These are phyloP conservation scores for Alternaria dauci DNA, from an alignment of 2,329 filamentous ascomycete species.

Conservation along the genomic window DNA sequence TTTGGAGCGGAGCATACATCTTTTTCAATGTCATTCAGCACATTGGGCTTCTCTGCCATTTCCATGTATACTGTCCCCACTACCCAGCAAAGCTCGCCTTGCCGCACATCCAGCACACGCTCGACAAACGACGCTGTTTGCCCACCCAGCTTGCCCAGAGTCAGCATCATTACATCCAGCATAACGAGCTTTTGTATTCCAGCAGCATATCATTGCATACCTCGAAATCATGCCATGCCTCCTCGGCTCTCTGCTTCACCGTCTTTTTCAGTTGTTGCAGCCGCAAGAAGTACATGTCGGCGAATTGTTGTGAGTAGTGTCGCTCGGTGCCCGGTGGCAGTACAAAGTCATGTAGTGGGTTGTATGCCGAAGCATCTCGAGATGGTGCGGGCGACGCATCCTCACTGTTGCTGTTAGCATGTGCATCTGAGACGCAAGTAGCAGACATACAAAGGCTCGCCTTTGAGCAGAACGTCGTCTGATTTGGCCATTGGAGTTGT, in stretches of 20 bases:
- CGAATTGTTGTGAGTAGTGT: slow-evolving; percentile 94
- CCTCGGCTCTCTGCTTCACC: slow-evolving; percentile 76
- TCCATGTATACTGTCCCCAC: slow-evolving; percentile 96
- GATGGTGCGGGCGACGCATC: slow-evolving; percentile 33
- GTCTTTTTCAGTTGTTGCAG: slow-evolving; percentile 85
- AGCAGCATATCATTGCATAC: slow-evolving; percentile 48
- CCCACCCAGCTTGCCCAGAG: slow-evolving; percentile 65
- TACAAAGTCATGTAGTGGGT: slow-evolving; percentile 75
- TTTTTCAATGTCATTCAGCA: slow-evolving; percentile 92
- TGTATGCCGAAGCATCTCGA: slow-evolving; percentile 67
- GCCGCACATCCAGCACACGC: slow-evolving; percentile 90
- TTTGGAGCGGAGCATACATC: slow-evolving; percentile 65
- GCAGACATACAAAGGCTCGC: slow-evolving; percentile 41
- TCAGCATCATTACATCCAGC: slow-evolving; percentile 14
- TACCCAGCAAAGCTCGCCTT: slow-evolving; percentile 96
- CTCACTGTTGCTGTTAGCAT: slow-evolving; percentile 32
- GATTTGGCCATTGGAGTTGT: slow-evolving; percentile 22
- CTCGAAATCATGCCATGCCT: slow-evolving; percentile 78
- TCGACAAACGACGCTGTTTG: slow-evolving; percentile 80
- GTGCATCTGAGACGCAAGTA: neutral
- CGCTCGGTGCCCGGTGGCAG: slow-evolving; percentile 69
- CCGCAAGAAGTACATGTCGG: slow-evolving; percentile 96
- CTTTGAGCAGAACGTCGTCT: slow-evolving; percentile 38
- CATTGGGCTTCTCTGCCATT: slow-evolving; percentile 94
- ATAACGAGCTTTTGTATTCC: neutral